Percentiles rank a stretch among this genome's conserved stretches.
Conservation (phyloP, 441 rosid genomes). For the Flueggea neowawraea region DNA sequence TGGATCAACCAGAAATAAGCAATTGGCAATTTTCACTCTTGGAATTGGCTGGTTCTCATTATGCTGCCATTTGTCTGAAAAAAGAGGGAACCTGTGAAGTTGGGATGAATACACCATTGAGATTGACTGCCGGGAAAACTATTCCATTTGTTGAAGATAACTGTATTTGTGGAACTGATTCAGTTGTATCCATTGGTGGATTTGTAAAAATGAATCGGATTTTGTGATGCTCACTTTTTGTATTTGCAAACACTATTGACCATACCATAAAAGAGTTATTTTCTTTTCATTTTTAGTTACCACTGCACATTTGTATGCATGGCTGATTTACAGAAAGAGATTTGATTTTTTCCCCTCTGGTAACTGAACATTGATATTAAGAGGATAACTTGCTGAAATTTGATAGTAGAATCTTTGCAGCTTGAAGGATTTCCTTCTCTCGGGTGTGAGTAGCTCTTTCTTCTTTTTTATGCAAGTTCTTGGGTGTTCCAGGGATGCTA, state of each 20-base stretch:
- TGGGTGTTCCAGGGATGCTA: too few species aligned
- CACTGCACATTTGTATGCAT: too few species aligned
- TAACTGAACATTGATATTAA: too few species aligned
- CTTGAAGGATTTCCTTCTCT: slow-evolving; percentile 22
- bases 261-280: too few species aligned
- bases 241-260: too few species aligned
- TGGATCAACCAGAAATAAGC: slow-evolving; percentile 28
- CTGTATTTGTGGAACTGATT: slow-evolving; percentile 44
- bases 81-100: slow-evolving; percentile 46
- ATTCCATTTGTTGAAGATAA: slow-evolving; percentile 67
- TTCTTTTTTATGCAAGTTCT: too few species aligned
- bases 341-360: too few species aligned
- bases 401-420: too few species aligned
- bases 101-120: slow-evolving; percentile 37
- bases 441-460: too few species aligned
- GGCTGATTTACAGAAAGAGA: too few species aligned
- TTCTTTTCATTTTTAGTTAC: too few species aligned
- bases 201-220: slow-evolving; percentile 22
- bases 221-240: background rate
- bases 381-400: too few species aligned
- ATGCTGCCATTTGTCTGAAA: slow-evolving; percentile 61
- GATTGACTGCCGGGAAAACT: slow-evolving; percentile 55
- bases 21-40: slow-evolving; percentile 65
- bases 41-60: slow-evolving; percentile 73
- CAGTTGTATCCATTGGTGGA: slow-evolving; percentile 29